phyloP scores from a whole-genome alignment of 192 early-diverging fungal species.

The Umbelopsis ramanniana region DNA sequence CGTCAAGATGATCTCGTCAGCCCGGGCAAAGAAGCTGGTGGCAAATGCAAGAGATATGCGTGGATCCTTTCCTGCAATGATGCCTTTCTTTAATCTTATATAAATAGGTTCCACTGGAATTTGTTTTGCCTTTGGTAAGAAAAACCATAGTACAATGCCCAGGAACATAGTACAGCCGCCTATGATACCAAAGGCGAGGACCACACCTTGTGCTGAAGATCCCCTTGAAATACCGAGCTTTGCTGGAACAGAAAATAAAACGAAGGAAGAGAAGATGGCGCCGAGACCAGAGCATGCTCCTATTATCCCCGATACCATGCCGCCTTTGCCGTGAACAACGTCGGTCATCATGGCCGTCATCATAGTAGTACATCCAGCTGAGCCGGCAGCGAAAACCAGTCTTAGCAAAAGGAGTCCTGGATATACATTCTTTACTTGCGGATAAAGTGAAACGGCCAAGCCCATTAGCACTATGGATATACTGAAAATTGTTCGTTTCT shows the following conservation, averaged over 20 bases:
- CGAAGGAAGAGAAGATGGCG: conserved; percentile 57
- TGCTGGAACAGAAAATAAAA: conserved; percentile 45
- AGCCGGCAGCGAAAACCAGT: conserved; percentile 71
- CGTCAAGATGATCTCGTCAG: conserved; percentile 73
- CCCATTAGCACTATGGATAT: conserved; percentile 57
- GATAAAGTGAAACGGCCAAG: conserved; percentile 51
- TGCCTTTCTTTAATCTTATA: conserved; percentile 44
- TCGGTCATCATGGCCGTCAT: conserved; percentile 64
- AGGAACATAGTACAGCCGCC: conserved; percentile 41
- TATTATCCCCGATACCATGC: conserved; percentile 55
- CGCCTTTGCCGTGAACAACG: conserved; percentile 53
- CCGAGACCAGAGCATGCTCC: conserved; percentile 67
- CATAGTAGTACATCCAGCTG: conserved; percentile 65
- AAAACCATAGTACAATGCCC: conserved; percentile 38
- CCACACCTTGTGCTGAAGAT: conserved; percentile 32
- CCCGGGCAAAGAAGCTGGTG: conserved; percentile 71
- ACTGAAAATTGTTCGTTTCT: conserved; percentile 58
- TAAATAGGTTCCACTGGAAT: neutral
- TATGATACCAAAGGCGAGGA: conserved; percentile 34
- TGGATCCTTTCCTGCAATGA: conserved; percentile 62
- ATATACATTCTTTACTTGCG: conserved; percentile 59
- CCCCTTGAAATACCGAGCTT: conserved; percentile 21
- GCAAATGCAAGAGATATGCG: conserved; percentile 64
- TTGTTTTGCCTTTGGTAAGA: conserved; percentile 33
- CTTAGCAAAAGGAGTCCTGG: conserved; percentile 62